Conservation (phyloP, 176 grass and related monocot genomes). For the Alloteropsis semialata region DNA sequence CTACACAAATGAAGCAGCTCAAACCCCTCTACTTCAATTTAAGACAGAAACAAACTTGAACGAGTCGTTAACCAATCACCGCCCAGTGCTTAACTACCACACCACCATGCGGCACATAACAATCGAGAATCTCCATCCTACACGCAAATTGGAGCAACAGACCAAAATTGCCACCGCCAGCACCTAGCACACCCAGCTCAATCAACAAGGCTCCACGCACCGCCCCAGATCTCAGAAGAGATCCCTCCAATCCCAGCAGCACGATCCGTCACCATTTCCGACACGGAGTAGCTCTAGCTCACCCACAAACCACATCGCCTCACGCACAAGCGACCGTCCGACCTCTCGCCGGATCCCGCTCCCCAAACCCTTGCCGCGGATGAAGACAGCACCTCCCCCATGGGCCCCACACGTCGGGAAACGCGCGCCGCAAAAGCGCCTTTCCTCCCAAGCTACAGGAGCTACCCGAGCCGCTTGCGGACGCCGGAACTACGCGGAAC, state of each 20-base stretch:
- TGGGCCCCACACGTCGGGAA: background rate
- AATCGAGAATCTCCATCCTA: background rate
- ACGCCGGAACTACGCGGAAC: background rate
- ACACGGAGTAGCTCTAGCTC: background rate
- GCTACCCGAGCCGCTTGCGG: background rate
- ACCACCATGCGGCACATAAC: background rate
- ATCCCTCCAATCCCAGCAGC: slow-evolving; percentile 31
- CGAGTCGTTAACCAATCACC: background rate
- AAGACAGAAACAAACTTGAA: background rate
- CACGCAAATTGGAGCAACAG: slow-evolving; percentile 3
- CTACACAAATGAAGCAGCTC: slow-evolving; percentile 2
- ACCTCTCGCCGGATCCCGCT: slow-evolving; percentile 15
- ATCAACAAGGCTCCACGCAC: slow-evolving; percentile 1
- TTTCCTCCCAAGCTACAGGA: background rate
- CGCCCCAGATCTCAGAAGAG: slow-evolving; percentile 38
- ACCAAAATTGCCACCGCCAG: background rate
- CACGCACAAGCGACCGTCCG: background rate
- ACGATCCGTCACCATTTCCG: background rate
- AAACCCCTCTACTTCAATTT: background rate
- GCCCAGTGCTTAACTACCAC: background rate
- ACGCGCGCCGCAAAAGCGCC: background rate
- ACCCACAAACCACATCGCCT: background rate
- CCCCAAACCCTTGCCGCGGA: slow-evolving; percentile 3
- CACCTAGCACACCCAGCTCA: background rate
- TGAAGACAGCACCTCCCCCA: background rate